Conservation (phyloP, 2,329 filamentous ascomycete species). For the Aspergillus flavus region DNA sequence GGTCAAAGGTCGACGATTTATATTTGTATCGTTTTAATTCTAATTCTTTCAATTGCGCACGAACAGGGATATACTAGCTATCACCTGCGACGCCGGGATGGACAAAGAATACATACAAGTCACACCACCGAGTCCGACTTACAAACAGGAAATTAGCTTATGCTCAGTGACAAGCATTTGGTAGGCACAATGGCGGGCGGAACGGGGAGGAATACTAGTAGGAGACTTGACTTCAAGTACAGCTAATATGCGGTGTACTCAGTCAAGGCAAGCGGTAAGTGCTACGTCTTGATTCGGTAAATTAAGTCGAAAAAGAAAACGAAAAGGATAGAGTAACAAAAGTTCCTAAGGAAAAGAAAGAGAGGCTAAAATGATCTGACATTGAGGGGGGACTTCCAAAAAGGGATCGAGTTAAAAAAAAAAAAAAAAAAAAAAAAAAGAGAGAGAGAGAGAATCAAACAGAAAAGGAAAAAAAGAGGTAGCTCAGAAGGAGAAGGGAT, state of each 20-base stretch:
- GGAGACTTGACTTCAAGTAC: neutral
- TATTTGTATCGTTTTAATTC: neutral
- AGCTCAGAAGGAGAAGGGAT: neutral
- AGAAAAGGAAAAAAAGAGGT: neutral
- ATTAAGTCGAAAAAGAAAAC: neutral
- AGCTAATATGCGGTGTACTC: neutral
- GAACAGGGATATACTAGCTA: neutral
- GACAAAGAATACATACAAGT: slow-evolving; percentile 6
- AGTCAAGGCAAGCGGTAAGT: neutral
- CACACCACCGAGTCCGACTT: neutral
- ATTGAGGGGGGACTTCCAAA: neutral
- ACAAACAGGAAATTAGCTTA: neutral
- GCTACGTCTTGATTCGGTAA: neutral
- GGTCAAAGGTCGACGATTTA: slow-evolving; percentile 1
- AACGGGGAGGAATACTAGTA: neutral
- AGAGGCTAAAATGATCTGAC: neutral
- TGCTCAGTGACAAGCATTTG: neutral
- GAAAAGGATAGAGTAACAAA: neutral
- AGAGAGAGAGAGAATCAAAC: neutral
- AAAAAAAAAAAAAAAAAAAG: too few species aligned
- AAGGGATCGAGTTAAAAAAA: neutral
- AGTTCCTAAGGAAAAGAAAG: neutral
- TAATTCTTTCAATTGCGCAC: neutral
- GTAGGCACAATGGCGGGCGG: neutral
- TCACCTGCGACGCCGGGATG: neutral